Percentiles rank a stretch among this genome's conserved stretches.
Evolutionary conservation across 768 basidiomycete species (phyloP).

Genomic region (Tubosaeta sp.): DNA sequence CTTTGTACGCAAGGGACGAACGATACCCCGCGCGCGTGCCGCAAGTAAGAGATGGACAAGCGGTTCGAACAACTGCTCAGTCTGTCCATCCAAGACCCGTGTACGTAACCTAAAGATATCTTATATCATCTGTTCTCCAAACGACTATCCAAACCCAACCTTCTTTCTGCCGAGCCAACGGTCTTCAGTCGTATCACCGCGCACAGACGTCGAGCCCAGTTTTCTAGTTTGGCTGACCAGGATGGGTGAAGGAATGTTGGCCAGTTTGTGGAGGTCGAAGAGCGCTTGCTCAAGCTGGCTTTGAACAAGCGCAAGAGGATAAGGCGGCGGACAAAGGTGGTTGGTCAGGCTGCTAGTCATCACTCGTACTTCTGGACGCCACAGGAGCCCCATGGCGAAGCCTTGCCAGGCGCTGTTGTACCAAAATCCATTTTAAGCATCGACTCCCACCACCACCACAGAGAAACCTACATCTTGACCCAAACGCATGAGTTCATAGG

Average conservation of each 20-base stretch:
- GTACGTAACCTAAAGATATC: conserved; percentile 44
- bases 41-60: conserved; percentile 22
- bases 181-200: conserved; percentile 43
- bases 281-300: conserved; percentile 44
- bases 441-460: not conserved
- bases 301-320: conserved; percentile 21
- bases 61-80: conserved; percentile 26
- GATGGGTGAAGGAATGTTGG: conserved; percentile 50
- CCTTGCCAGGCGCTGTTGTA: conserved; percentile 21
- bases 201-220: conserved; percentile 32
- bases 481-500: conserved; percentile 45
- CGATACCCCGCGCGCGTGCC: conserved; percentile 27
- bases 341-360: conserved; percentile 16
- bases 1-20: conserved; percentile 34
- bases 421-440: not conserved
- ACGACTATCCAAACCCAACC: conserved; percentile 24
- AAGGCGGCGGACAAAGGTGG: conserved; percentile 20
- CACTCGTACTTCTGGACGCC: conserved; percentile 12
- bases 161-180: conserved; percentile 50
- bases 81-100: conserved; percentile 39
- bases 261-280: conserved; percentile 44
- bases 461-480: conserved; percentile 43
- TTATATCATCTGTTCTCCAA: not conserved
- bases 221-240: conserved; percentile 50
- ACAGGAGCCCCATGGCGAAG: conserved; percentile 4